Percentiles rank a stretch among this genome's conserved stretches.
phyloP scores from a whole-genome alignment of 306 rosid genomes.

The Pterocarpus santalinus region DNA sequence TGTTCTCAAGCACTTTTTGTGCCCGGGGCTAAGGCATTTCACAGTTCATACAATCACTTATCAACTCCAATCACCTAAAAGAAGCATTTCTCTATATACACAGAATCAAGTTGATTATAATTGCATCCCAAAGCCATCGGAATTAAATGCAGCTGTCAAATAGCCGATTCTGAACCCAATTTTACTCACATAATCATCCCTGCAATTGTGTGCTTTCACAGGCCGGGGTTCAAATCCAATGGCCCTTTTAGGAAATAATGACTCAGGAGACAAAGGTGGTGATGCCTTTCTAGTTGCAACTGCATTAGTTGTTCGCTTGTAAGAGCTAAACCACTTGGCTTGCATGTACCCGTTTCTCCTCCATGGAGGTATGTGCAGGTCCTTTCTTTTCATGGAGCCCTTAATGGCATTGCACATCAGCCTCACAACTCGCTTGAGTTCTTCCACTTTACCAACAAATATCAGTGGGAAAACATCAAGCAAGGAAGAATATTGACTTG shows the following conservation, averaged over 20 bases:
- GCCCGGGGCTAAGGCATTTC: constrained; percentile 7
- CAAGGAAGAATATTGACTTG: constrained; percentile 60
- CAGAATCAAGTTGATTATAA: background rate
- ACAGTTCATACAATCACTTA: constrained; percentile 9
- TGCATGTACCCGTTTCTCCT: constrained; percentile 76
- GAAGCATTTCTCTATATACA: background rate
- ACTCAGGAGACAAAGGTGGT: background rate
- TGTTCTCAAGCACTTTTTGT: constrained; percentile 8
- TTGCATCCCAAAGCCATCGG: constrained; percentile 29
- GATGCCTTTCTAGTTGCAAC: constrained; percentile 35
- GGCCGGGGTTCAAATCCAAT: constrained; percentile 57
- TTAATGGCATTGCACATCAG: constrained; percentile 76
- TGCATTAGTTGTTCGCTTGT: constrained; percentile 71
- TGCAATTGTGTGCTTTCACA: constrained; percentile 51
- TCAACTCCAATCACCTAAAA: background rate
- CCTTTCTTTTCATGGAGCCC: constrained; percentile 64
- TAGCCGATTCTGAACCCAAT: constrained; percentile 61
- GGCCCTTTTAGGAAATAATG: constrained; percentile 37
- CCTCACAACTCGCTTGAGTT: constrained; percentile 63
- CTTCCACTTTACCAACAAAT: constrained; percentile 69
- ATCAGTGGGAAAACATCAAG: constrained; percentile 61
- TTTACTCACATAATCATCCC: constrained; percentile 47
- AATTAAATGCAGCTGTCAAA: constrained; percentile 61
- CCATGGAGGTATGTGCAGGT: constrained; percentile 82
- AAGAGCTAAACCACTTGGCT: constrained; percentile 83